Conservation (phyloP, 2,329 filamentous ascomycete species). For the Trichophyton schoenleinii region DNA sequence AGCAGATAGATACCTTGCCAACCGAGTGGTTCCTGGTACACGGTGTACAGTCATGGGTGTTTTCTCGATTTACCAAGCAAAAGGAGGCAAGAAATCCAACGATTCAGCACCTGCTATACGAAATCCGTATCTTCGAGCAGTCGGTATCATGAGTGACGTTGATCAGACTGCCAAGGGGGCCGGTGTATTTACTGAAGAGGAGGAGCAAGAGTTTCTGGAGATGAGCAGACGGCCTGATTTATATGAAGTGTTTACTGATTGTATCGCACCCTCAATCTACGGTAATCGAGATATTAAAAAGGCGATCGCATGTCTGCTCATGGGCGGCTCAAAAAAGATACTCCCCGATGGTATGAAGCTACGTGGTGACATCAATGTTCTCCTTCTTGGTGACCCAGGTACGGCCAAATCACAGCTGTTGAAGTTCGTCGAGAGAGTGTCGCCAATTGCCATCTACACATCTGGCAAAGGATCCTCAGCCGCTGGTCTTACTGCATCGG, state of each 20-base stretch:
- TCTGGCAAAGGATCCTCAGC: slow-evolving; percentile 97
- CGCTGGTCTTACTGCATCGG: slow-evolving; percentile 91
- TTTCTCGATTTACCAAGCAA: slow-evolving; percentile 94
- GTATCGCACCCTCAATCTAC: slow-evolving; percentile 95
- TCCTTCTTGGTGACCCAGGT: slow-evolving; percentile 91
- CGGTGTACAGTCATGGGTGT: slow-evolving; percentile 93
- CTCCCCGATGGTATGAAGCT: slow-evolving; percentile 95
- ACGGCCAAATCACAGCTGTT: slow-evolving; percentile 94
- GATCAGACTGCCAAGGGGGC: slow-evolving; percentile 81
- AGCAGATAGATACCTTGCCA: slow-evolving; percentile 90
- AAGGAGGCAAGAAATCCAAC: slow-evolving; percentile 63
- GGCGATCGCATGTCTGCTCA: slow-evolving; percentile 80
- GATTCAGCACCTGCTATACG: slow-evolving; percentile 83
- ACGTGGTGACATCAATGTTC: slow-evolving; percentile 93
- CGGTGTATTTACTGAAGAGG: slow-evolving; percentile 77
- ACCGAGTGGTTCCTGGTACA: slow-evolving; percentile 87
- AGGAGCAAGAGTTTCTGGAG: slow-evolving; percentile 91
- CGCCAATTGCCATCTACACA: slow-evolving; percentile 95
- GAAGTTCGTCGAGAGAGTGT: slow-evolving; percentile 94
- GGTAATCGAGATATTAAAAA: slow-evolving; percentile 96
- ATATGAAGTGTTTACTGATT: slow-evolving; percentile 81
- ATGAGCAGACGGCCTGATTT: slow-evolving; percentile 82
- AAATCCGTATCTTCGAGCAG: slow-evolving; percentile 84
- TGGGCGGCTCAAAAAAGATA: slow-evolving; percentile 96
- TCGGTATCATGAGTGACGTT: slow-evolving; percentile 81